Evolutionary conservation across 2,329 filamentous ascomycete genomes (phyloP).

Genomic region (Microdochium paspali): DNA sequence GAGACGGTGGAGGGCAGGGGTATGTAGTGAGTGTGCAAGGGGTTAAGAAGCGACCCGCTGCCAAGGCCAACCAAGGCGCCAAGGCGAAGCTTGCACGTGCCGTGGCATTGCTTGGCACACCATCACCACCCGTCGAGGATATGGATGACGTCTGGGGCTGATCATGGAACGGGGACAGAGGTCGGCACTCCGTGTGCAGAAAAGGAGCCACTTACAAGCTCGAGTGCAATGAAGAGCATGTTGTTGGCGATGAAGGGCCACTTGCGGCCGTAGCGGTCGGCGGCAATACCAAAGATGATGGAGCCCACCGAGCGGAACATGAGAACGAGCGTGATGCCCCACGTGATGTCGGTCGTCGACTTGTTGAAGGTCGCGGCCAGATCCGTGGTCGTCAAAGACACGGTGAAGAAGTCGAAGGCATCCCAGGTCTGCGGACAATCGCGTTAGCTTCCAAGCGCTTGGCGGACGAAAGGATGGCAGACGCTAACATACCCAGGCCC

Average conservation of each 20-base stretch:
- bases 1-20: not conserved
- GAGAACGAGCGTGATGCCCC: slow-evolving; percentile 54
- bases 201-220: slow-evolving; percentile 56
- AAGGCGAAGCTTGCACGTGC: not conserved
- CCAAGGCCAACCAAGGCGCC: not conserved
- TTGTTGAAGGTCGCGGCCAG: slow-evolving; percentile 42
- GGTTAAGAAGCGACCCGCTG: not conserved
- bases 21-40: not conserved
- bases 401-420: slow-evolving; percentile 58
- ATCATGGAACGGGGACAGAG: too few species aligned
- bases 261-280: slow-evolving; percentile 48
- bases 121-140: not conserved
- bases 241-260: slow-evolving; percentile 75
- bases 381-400: slow-evolving; percentile 47
- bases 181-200: too few species aligned
- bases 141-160: not conserved
- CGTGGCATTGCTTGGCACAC: not conserved
- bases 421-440: slow-evolving; percentile 41
- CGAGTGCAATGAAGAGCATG: slow-evolving; percentile 59
- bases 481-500: slow-evolving; percentile 38
- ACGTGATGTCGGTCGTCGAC: slow-evolving; percentile 49
- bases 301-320: slow-evolving; percentile 51
- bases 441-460: slow-evolving; percentile 1
- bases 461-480: slow-evolving; percentile 2
- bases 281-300: slow-evolving; percentile 41